Evolutionary conservation across 495 filamentous ascomycete genomes (phyloP).

Genomic region (Aspergillus biplanus): DNA sequence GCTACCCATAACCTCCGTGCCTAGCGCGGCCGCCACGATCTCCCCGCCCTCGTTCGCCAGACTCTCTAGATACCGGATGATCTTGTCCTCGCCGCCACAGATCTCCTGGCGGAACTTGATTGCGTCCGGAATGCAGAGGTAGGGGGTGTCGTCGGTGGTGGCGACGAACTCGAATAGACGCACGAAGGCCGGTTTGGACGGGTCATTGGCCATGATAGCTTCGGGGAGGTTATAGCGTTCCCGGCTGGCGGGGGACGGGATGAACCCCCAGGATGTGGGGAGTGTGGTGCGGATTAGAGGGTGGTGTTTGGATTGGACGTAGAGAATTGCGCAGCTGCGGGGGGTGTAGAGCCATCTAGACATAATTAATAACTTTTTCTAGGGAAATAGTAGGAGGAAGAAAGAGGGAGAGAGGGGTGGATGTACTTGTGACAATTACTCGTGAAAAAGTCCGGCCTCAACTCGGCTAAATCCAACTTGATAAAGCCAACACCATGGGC

Average conservation of each 20-base stretch:
- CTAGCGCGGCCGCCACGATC: conserved; percentile 60
- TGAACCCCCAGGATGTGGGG: conserved; percentile 68
- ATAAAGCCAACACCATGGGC: conserved; percentile 85
- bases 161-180: conserved; percentile 77
- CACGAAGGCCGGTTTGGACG: conserved; percentile 61
- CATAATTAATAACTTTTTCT: not conserved
- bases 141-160: conserved; percentile 72
- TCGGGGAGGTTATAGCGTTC: conserved; percentile 27
- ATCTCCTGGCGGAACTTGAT: conserved; percentile 67
- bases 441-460: conserved; percentile 84
- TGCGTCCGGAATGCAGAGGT: conserved; percentile 69
- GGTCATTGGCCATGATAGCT: conserved; percentile 33
- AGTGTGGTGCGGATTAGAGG: conserved; percentile 71
- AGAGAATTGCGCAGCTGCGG: conserved; percentile 78
- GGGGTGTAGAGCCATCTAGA: conserved; percentile 80
- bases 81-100: conserved; percentile 74
- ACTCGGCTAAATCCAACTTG: conserved; percentile 59
- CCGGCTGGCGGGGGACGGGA: conserved; percentile 32
- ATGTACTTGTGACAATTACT: conserved; percentile 81
- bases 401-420: not conserved
- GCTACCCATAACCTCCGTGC: conserved; percentile 62
- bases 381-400: not conserved
- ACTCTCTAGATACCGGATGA: conserved; percentile 58
- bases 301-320: conserved; percentile 77
- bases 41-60: conserved; percentile 65